phyloP scores from a whole-genome alignment of 75 land plant species.

The Cunninghamia lanceolata region DNA sequence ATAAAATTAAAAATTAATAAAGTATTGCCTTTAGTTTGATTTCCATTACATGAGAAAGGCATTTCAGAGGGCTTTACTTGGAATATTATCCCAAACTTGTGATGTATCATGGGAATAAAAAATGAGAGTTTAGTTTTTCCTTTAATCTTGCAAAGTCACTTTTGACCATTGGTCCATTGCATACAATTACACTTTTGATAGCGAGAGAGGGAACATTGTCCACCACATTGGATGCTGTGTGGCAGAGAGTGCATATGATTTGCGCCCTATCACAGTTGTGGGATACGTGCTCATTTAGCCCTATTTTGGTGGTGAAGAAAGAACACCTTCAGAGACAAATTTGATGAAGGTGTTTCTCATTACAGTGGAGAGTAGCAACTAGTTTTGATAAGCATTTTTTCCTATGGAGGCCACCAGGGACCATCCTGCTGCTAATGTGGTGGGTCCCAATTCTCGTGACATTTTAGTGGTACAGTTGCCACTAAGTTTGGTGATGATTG shows the following conservation, averaged over 20 bases:
- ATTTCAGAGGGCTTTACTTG: no score
- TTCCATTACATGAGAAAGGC: no score
- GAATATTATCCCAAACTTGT: no score
- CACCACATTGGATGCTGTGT: constrained; percentile 45
- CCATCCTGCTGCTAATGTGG: constrained; percentile 45
- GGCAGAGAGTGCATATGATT: constrained; percentile 5
- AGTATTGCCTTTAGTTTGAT: no score
- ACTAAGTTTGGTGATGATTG: constrained; percentile 16
- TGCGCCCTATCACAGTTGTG: constrained; percentile 6
- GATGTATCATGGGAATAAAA: no score
- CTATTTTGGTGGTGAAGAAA: no score
- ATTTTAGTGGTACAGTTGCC: constrained; percentile 13
- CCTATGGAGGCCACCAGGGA: constrained; percentile 42
- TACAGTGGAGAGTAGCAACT: constrained; percentile 33
- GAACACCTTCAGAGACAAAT: constrained; percentile 43
- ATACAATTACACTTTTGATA: no score
- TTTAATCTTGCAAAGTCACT: no score
- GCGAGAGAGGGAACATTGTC: constrained; percentile 60
- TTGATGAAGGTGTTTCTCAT: constrained; percentile 16
- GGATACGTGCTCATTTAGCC: constrained; percentile 55
- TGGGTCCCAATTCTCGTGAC: constrained; percentile 19
- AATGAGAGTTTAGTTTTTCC: no score
- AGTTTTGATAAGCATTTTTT: constrained; percentile 63
- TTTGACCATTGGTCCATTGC: no score
- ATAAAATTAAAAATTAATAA: no score